These are phyloP conservation scores for Phyllosticta paracitricarpa DNA, from an alignment of 2,329 filamentous ascomycete genomes.

Conservation along the genomic window DNA sequence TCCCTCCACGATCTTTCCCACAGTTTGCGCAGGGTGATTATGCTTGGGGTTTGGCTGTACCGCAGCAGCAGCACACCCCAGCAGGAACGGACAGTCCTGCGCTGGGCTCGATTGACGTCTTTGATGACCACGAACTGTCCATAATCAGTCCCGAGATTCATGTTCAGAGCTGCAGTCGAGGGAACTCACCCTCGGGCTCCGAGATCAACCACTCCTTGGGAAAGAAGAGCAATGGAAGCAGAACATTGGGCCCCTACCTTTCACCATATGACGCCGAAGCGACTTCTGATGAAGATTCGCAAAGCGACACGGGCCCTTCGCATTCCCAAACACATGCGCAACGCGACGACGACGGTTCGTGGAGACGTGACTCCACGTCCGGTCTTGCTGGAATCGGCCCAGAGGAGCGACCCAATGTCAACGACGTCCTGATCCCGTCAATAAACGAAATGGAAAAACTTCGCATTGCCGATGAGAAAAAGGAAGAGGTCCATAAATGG, in stretches of 20 bases:
- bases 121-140: conserved; percentile 21
- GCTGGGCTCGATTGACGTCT: conserved; percentile 18
- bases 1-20: background rate
- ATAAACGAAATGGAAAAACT: conserved; percentile 41
- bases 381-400: conserved; percentile 40
- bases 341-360: conserved; percentile 38
- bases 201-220: conserved; percentile 25
- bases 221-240: conserved; percentile 26
- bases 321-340: conserved; percentile 11
- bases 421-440: conserved; percentile 35
- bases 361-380: conserved; percentile 29
- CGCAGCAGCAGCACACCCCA: conserved; percentile 26
- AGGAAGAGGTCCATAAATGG: conserved; percentile 45
- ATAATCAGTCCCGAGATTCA: conserved; percentile 30
- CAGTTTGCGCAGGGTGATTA: background rate
- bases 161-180: conserved; percentile 27
- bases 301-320: background rate
- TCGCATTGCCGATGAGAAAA: conserved; percentile 40
- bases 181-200: conserved; percentile 25
- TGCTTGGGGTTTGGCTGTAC: background rate
- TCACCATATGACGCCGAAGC: conserved; percentile 28
- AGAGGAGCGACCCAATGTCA: conserved; percentile 31
- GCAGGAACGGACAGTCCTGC: conserved; percentile 28
- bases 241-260: conserved; percentile 26
- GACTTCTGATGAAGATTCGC: conserved; percentile 21